Conservation (phyloP, 176 grass and related monocot genomes). For the Dendrocalamus sinicus region DNA sequence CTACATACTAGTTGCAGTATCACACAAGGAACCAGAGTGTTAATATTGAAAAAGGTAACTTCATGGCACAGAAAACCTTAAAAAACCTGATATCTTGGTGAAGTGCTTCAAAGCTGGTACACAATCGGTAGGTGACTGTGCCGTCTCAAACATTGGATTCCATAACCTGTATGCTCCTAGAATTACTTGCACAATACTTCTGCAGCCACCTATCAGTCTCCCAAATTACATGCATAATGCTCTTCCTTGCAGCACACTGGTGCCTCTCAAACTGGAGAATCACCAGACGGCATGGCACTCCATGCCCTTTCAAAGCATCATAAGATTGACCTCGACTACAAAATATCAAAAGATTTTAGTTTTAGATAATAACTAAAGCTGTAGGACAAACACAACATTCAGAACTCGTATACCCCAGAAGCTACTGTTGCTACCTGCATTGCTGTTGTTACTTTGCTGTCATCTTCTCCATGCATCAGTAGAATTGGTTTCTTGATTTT, state of each 20-base stretch:
- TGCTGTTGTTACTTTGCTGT: slow-evolving; percentile 33
- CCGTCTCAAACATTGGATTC: slow-evolving; percentile 38
- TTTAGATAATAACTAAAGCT: slow-evolving; percentile 16
- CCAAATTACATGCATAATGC: no score
- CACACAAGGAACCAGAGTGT: not conserved
- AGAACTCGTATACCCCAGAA: slow-evolving; percentile 28
- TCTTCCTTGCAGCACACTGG: no score
- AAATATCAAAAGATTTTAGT: not conserved
- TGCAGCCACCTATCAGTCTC: no score
- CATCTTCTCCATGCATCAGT: slow-evolving; percentile 86
- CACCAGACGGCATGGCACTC: slow-evolving; percentile 68
- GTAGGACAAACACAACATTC: not conserved
- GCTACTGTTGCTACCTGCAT: slow-evolving; percentile 67
- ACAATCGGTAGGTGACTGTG: slow-evolving; percentile 44
- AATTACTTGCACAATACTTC: slow-evolving; percentile 39
- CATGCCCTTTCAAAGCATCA: slow-evolving; percentile 85
- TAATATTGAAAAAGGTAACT: not conserved
- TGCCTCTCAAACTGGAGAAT: slow-evolving; percentile 76
- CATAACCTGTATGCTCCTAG: slow-evolving; percentile 35
- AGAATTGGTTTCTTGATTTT: slow-evolving; percentile 88
- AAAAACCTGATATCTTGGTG: slow-evolving; percentile 60
- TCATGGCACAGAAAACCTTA: slow-evolving; percentile 31
- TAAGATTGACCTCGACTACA: slow-evolving; percentile 80
- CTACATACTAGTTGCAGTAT: not conserved
- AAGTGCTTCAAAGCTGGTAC: slow-evolving; percentile 45